A percentile compares a stretch with the other conserved stretches of the same genome.
These are phyloP conservation scores for Colletotrichum paranaense DNA, from an alignment of 2,329 filamentous ascomycete species.

Conservation along the genomic window DNA sequence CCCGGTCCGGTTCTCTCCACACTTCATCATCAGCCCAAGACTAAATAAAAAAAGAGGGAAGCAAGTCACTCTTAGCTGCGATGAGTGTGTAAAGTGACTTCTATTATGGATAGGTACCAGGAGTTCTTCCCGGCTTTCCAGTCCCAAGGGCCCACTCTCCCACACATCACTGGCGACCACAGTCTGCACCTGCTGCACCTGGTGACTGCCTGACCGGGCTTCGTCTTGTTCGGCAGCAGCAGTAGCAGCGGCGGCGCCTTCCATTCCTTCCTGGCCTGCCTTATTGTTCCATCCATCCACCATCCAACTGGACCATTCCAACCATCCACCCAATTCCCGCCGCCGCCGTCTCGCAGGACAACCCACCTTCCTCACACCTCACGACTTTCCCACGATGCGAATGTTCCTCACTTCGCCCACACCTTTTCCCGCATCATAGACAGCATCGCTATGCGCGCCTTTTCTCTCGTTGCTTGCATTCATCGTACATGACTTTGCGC, in stretches of 20 bases:
- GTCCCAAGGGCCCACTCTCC: not conserved
- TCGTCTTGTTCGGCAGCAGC: constrained; percentile 1
- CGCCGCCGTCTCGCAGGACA: constrained; percentile 8
- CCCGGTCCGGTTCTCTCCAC: constrained; percentile 29
- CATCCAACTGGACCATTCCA: not conserved
- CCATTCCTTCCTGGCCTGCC: constrained; percentile 20
- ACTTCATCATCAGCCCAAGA: constrained; percentile 15
- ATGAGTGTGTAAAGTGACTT: not conserved
- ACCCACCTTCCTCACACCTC: constrained; percentile 20
- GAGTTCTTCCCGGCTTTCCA: constrained; percentile 15
- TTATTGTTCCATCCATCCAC: constrained; percentile 14
- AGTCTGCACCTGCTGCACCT: not conserved
- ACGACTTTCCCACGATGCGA: constrained; percentile 30
- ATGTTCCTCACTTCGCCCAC: constrained; percentile 35
- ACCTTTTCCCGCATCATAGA: constrained; percentile 33
- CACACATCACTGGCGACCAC: not conserved
- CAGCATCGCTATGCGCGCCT: constrained; percentile 38
- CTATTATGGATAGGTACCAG: not conserved
- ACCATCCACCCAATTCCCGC: constrained; percentile 25
- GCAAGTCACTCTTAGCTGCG: not conserved
- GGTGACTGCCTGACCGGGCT: constrained; percentile 1
- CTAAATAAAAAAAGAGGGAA: not conserved
- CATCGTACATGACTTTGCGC: constrained; percentile 34
- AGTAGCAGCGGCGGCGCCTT: not conserved
- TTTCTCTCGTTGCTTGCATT: constrained; percentile 33